These are phyloP conservation scores for Tuber borchii DNA, from an alignment of 495 filamentous ascomycete genomes.

Conservation along the genomic window DNA sequence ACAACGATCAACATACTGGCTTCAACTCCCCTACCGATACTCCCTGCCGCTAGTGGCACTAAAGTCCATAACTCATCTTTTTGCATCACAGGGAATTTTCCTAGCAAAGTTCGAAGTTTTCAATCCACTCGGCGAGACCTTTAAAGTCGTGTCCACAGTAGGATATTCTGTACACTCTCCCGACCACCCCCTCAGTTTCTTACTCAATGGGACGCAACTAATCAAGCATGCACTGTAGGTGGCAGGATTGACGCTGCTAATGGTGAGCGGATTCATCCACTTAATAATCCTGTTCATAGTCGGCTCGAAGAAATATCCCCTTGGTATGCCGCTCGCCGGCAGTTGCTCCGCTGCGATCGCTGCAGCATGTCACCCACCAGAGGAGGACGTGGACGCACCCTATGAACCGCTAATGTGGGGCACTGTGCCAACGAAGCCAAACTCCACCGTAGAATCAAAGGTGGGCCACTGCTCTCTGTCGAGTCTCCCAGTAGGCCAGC, in stretches of 20 bases:
- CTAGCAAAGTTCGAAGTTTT: constrained; percentile 30
- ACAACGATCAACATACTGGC: constrained; percentile 45
- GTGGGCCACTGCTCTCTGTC: constrained; percentile 4
- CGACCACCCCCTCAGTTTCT: not conserved
- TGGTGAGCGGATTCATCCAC: not conserved
- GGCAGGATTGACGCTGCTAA: not conserved
- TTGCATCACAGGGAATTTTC: constrained; percentile 47
- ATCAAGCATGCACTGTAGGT: not conserved
- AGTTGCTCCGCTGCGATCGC: constrained; percentile 22
- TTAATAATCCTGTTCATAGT: not conserved
- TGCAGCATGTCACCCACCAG: constrained; percentile 20
- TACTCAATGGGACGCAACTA: not conserved
- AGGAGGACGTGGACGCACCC: not conserved
- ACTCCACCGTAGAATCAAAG: not conserved
- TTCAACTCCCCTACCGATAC: constrained; percentile 45
- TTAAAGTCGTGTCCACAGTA: not conserved
- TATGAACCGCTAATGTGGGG: not conserved
- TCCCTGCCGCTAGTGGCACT: constrained; percentile 40
- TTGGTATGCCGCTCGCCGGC: constrained; percentile 9
- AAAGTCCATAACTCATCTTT: constrained; percentile 44
- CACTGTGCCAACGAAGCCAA: not conserved
- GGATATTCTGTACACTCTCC: not conserved
- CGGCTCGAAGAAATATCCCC: not conserved
- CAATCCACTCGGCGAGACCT: not conserved
- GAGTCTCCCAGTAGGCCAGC: not conserved